Evolutionary conservation across 129 eudicot genomes (phyloP).

Genomic region (Artemisia annua): DNA sequence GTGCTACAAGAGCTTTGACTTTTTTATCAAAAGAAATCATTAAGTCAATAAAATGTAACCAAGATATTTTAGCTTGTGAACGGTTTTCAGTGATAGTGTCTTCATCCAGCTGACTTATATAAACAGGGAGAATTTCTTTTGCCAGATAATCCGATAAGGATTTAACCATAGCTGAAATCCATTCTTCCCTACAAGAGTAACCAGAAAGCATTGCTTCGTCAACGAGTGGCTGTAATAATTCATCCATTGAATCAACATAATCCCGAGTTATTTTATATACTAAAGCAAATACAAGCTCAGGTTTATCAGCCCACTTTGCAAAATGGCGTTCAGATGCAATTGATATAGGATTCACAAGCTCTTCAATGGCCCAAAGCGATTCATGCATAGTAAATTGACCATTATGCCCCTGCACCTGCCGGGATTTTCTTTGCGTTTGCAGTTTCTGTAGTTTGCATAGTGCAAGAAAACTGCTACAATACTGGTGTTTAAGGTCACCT

Average conservation of each 20-base stretch:
- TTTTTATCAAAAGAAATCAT: slow-evolving; percentile 91
- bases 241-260: slow-evolving; percentile 89
- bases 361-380: slow-evolving; percentile 97
- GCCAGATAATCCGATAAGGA: slow-evolving; percentile 84
- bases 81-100: slow-evolving; percentile 41
- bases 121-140: slow-evolving; percentile 68
- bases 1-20: slow-evolving; percentile 53
- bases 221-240: slow-evolving; percentile 86
- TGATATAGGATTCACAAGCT: slow-evolving; percentile 91
- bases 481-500: slow-evolving; percentile 74
- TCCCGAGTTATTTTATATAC: slow-evolving; percentile 76
- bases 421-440: slow-evolving; percentile 78
- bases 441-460: slow-evolving; percentile 81
- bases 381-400: slow-evolving; percentile 49
- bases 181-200: slow-evolving; percentile 96
- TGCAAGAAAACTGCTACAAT: slow-evolving; percentile 82
- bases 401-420: slow-evolving; percentile 82
- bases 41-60: slow-evolving; percentile 81
- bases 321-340: slow-evolving; percentile 83
- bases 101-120: slow-evolving; percentile 55
- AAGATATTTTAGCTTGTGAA: slow-evolving; percentile 59
- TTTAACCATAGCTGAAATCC: slow-evolving; percentile 89
- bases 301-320: slow-evolving; percentile 82
- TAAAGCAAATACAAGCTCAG: slow-evolving; percentile 83
- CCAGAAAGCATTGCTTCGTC: slow-evolving; percentile 92